These are phyloP conservation scores for Polyporus arcularius DNA, from an alignment of 768 basidiomycete species.

Conservation along the genomic window DNA sequence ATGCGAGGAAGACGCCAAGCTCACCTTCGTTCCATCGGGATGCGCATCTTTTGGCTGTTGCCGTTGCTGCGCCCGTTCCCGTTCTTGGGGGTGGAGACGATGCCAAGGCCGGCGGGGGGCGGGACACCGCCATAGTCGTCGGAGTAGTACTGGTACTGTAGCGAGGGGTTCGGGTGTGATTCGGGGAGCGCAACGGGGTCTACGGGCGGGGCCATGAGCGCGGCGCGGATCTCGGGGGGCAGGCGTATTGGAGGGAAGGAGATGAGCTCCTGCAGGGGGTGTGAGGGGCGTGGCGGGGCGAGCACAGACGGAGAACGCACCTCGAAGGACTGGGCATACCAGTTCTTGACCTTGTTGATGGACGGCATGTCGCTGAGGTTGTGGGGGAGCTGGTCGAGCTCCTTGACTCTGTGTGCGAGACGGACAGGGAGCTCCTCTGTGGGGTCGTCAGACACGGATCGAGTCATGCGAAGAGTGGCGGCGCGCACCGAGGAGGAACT, in stretches of 20 bases:
- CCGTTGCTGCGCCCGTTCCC: constrained; percentile 41
- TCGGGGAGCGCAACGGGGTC: constrained; percentile 61
- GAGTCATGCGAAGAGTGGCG: constrained; percentile 6
- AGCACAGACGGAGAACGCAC: constrained; percentile 44
- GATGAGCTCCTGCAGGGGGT: constrained; percentile 73
- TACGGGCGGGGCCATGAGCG: constrained; percentile 52
- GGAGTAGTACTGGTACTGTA: constrained; percentile 47
- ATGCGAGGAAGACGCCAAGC: constrained; percentile 24
- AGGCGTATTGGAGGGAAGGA: constrained; percentile 79
- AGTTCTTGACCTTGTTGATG: constrained; percentile 93
- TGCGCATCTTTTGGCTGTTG: constrained; percentile 63
- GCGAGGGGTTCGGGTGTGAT: constrained; percentile 78
- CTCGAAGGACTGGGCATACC: constrained; percentile 99
- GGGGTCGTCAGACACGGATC: neutral
- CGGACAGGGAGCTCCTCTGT: constrained; percentile 93
- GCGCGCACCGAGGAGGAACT: constrained; percentile 77
- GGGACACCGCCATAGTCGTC: constrained; percentile 22
- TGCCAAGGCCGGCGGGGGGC: constrained; percentile 17
- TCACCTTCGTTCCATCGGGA: constrained; percentile 84
- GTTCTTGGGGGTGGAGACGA: constrained; percentile 22
- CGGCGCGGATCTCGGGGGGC: constrained; percentile 65
- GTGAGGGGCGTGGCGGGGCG: neutral
- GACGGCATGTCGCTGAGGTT: constrained; percentile 88
- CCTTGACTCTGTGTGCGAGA: constrained; percentile 93
- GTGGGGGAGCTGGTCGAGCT: constrained; percentile 92